Evolutionary conservation across 2,329 filamentous ascomycete genomes (phyloP).

Genomic region (Cladosporium oxysporum): DNA sequence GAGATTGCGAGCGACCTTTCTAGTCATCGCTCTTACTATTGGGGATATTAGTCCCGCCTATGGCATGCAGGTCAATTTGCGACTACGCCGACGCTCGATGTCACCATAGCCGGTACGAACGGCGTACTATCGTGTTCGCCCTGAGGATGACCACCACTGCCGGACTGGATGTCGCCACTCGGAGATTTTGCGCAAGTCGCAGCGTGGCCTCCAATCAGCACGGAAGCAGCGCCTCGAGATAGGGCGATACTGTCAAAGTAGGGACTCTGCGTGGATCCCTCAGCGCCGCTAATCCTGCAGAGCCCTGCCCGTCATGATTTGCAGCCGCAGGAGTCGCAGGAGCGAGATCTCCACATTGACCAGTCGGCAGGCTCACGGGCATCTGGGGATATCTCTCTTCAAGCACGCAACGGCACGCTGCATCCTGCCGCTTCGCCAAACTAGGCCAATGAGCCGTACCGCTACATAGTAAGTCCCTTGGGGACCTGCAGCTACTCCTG

Average conservation of each 20-base stretch:
- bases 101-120: background rate
- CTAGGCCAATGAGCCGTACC: conserved; percentile 1
- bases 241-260: background rate
- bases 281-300: background rate
- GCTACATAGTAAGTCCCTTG: background rate
- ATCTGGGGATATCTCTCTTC: conserved; percentile 3
- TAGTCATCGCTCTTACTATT: conserved; percentile 3
- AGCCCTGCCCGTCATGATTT: conserved; percentile 9
- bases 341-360: conserved; percentile 11
- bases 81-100: background rate
- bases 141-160: background rate
- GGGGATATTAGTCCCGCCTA: background rate
- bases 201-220: background rate
- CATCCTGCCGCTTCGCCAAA: conserved; percentile 18
- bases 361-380: conserved; percentile 1
- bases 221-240: background rate
- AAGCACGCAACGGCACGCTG: conserved; percentile 20
- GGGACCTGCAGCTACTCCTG: conserved; percentile 1
- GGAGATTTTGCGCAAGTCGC: background rate
- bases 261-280: background rate
- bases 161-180: background rate
- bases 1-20: conserved; percentile 10
- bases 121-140: background rate
- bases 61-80: conserved; percentile 7
- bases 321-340: conserved; percentile 15